phyloP scores from a whole-genome alignment of 1,284 basidiomycete genomes.

The Cryptococcus wingfieldii region DNA sequence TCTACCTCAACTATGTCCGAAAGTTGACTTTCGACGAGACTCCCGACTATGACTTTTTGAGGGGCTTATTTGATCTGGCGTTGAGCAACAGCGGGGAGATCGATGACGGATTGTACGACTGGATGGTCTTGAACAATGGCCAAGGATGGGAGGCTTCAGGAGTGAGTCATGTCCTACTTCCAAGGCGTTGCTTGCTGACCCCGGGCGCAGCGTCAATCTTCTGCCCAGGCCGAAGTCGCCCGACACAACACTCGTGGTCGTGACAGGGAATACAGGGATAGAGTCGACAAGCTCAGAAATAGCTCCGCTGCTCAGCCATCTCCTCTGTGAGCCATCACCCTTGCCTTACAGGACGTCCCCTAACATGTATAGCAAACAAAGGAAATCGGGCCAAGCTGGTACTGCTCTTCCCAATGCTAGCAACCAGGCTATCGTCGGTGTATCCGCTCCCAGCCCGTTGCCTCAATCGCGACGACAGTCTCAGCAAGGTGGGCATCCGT shows the following conservation, averaged over 20 bases:
- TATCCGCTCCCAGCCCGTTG: conserved; percentile 41
- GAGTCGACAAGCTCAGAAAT: conserved; percentile 49
- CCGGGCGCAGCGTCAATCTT: conserved; percentile 9
- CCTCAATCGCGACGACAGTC: conserved; percentile 44
- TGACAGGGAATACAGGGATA: conserved; percentile 43
- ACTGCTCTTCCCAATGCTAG: conserved; percentile 44
- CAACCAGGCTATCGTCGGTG: conserved; percentile 49
- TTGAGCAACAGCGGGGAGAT: conserved; percentile 81
- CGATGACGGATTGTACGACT: conserved; percentile 86
- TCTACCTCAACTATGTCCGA: conserved; percentile 95
- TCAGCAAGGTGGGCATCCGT: conserved; percentile 44
- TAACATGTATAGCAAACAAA: conserved; percentile 21
- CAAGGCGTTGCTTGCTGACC: conserved; percentile 7
- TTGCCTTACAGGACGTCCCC: neutral
- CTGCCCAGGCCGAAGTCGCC: conserved; percentile 27
- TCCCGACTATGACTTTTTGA: conserved; percentile 91
- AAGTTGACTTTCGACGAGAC: conserved; percentile 94
- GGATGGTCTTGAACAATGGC: conserved; percentile 83
- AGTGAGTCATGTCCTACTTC: conserved; percentile 51
- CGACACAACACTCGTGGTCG: conserved; percentile 39
- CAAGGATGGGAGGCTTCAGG: conserved; percentile 89
- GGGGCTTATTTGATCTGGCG: conserved; percentile 86
- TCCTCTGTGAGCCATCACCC: conserved; percentile 31
- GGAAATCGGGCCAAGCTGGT: conserved; percentile 35
- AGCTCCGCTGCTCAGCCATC: conserved; percentile 31